Evolutionary conservation across 73 alveolate species (phyloP).

Genomic region (Effrenium voratum): DNA sequence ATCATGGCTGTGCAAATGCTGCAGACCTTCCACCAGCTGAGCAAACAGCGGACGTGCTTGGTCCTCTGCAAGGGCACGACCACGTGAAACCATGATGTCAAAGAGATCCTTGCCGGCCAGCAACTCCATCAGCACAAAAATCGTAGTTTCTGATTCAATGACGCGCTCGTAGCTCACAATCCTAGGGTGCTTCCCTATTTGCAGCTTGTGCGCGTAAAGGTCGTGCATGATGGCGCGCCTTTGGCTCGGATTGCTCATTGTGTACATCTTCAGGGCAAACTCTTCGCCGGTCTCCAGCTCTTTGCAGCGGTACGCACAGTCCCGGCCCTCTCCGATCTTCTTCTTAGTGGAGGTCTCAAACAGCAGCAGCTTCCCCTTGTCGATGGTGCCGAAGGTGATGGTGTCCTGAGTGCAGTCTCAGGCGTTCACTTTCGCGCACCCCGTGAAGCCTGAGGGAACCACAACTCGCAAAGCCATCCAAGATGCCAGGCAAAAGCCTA

Average conservation of each 20-base stretch:
- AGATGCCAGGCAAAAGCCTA: constrained; percentile 66
- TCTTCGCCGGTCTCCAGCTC: constrained; percentile 89
- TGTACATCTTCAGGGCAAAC: constrained; percentile 82
- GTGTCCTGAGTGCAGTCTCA: constrained; percentile 62
- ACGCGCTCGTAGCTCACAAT: constrained; percentile 93
- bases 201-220: constrained; percentile 55
- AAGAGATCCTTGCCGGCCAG: constrained; percentile 63
- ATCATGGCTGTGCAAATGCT: constrained; percentile 49
- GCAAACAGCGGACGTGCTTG: constrained; percentile 62
- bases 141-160: constrained; percentile 73
- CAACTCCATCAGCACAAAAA: constrained; percentile 74
- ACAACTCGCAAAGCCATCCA: neutral
- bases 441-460: neutral
- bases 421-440: too few relatives aligned
- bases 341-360: constrained; percentile 67
- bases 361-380: constrained; percentile 61
- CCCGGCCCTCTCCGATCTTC: constrained; percentile 87
- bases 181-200: constrained; percentile 74
- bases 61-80: constrained; percentile 32
- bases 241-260: constrained; percentile 85
- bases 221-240: constrained; percentile 87
- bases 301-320: constrained; percentile 72
- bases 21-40: constrained; percentile 61
- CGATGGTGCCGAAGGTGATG: constrained; percentile 87
- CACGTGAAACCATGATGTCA: constrained; percentile 19